phyloP scores from a whole-genome alignment of 2,329 filamentous ascomycete species.

The Monosporascus sp. region DNA sequence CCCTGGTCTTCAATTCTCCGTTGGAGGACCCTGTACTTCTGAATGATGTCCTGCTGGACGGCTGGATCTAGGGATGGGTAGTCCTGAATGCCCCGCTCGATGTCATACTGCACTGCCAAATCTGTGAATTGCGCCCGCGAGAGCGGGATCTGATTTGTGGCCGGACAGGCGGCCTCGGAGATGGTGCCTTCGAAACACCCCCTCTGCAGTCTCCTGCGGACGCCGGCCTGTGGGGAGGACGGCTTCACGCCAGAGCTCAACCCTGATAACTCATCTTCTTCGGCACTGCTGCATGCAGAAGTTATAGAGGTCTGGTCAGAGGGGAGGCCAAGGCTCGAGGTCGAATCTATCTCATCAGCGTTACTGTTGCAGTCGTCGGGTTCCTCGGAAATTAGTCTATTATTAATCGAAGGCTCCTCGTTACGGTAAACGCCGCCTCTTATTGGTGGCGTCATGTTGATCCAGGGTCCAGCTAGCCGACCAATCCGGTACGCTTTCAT shows the following conservation, averaged over 20 bases:
- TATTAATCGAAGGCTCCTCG: background rate
- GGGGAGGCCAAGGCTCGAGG: conserved; percentile 1
- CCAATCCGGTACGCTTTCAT: conserved; percentile 60
- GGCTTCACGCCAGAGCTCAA: background rate
- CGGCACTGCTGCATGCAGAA: conserved; percentile 7
- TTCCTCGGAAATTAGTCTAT: background rate
- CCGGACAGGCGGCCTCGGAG: background rate
- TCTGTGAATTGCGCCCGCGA: conserved; percentile 28
- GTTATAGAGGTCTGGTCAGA: conserved; percentile 9
- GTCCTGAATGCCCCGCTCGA: conserved; percentile 28
- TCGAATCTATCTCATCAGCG: background rate
- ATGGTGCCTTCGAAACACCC: background rate
- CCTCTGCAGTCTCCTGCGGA: background rate
- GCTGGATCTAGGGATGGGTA: conserved; percentile 50
- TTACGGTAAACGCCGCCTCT: conserved; percentile 39
- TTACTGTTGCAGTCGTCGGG: background rate
- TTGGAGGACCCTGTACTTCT: conserved; percentile 52
- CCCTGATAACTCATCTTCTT: background rate
- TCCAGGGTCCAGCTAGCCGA: conserved; percentile 48
- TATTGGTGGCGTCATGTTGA: conserved; percentile 55
- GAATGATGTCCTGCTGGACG: conserved; percentile 49
- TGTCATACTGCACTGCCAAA: conserved; percentile 30
- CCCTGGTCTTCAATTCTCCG: conserved; percentile 48
- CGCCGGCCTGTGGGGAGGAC: background rate
- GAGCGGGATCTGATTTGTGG: background rate